Base-by-base conservation (phyloP, 108 stramenopile genomes). In the Pseudonitzschia pungens region DNA sequence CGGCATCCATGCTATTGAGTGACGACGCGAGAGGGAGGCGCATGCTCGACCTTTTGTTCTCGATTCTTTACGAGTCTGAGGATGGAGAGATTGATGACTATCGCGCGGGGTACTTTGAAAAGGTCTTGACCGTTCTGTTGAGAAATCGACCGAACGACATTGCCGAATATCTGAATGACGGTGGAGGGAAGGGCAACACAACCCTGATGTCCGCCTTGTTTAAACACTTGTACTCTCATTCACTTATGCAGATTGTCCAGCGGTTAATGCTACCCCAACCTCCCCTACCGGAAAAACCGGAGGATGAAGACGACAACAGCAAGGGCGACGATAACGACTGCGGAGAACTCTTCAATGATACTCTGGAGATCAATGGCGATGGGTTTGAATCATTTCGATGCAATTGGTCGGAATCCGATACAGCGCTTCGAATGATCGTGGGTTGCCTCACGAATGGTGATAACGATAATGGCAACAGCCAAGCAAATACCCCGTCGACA, bases 51-150 rank as follows among this genome's bases (percentile, higher is more conserved):
- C 75, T 89, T 12, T 83, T 98, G 9, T 96, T 95, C 71, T 80
- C 82, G 0, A 72, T 96, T 9, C 72, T 98, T n/a, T 81, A 84
- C 71, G 77, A 88, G 55, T 78, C 87, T 66, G 78, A 86, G 43
- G 70, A 83, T 18, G 89, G 89, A 32, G 70, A 79, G 51, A 70
- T 93, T 14, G 97, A 98, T 77, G 90, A 95, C 70, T 90, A 95
- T 62, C 83, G 94, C 24, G 95, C 96, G 18, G 97, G 97, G 42
- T 98, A 98, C 82, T 90, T 98, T 73, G 97, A 98, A 67, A 98
- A 96, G 77, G 75, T 96, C 27, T 71, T 93, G 68, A 80, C 85
- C 8, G 76, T 93, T 11, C 79, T 96, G 22, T 96, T 91, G 69
- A 78, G 87, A 42, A 89, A 79, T 42, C 75, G 89, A 53, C 84